phyloP scores from a whole-genome alignment of 768 basidiomycete genomes.

The Trametes gibbosa region DNA sequence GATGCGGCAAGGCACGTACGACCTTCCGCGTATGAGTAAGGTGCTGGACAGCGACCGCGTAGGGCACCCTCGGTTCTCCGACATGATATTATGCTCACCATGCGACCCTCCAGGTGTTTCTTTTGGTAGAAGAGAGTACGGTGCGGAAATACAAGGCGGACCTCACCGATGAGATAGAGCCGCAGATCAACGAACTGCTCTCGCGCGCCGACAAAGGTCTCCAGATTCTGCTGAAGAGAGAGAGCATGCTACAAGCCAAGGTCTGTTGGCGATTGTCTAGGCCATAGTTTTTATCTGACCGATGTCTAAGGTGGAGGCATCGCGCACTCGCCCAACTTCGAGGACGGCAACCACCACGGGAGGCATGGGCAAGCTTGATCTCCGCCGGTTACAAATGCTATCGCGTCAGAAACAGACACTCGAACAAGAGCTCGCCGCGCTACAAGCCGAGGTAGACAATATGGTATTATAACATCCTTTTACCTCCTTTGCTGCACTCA shows the following conservation, averaged over 20 bases:
- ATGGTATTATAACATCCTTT: constrained; percentile 39
- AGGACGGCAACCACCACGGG: constrained; percentile 47
- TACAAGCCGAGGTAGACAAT: constrained; percentile 61
- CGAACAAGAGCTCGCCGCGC: constrained; percentile 55
- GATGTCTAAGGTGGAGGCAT: constrained; percentile 52
- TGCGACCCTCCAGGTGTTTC: constrained; percentile 53
- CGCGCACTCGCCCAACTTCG: constrained; percentile 38
- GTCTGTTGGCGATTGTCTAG: constrained; percentile 32
- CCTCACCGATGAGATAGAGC: constrained; percentile 77
- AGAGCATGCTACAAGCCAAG: constrained; percentile 60
- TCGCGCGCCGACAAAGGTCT: constrained; percentile 69
- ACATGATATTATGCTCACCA: neutral
- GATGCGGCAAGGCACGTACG: constrained; percentile 66
- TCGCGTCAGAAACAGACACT: constrained; percentile 64
- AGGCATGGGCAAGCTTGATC: constrained; percentile 62
- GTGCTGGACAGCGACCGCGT: constrained; percentile 69
- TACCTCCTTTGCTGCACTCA: neutral
- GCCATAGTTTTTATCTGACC: neutral
- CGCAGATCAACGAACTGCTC: constrained; percentile 73
- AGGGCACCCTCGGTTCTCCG: constrained; percentile 14
- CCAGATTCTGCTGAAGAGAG: constrained; percentile 57
- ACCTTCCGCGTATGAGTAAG: constrained; percentile 68
- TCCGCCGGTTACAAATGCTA: constrained; percentile 60
- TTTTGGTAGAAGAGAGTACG: constrained; percentile 69
- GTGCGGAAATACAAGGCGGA: constrained; percentile 74